Evolutionary conservation across 371 early-diverging fungal species (phyloP), one percentile per base, ranked within the genome.

Genomic region (Mortierella sp.): DNA sequence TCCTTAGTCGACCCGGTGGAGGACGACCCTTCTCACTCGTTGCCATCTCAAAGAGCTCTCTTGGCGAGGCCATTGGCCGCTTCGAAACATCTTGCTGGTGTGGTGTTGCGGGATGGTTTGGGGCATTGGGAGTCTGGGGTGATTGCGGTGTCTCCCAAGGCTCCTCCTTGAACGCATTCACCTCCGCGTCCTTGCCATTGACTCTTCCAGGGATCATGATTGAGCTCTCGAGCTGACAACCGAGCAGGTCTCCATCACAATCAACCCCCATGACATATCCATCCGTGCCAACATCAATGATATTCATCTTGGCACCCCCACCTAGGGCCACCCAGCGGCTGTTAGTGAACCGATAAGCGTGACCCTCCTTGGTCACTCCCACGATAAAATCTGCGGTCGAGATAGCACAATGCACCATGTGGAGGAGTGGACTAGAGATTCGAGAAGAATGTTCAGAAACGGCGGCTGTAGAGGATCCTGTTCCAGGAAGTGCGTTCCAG

Each of bases 261-360:
- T 72, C 73, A 18, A 79, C 64, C 7, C 72, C 79, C 2, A 79
- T 28, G 28, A 79, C 73, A 57, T 72, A 79, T 26, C 79, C 79
- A 57, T 79, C 79, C 0, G 46, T 45, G 4, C 79, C 79, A 4
- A 79, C 73, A 26, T 59, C 73, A 9, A 79, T 52, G 21, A 46
- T 59, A 18, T 51, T 37, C 15, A 72, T 15, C 12, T 62, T 72
- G 2, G 68, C 62, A 1, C 66, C 62, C 12, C 72, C 69, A 1
- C 72, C 70, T 25, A 79, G 50, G 7, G 66, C 21, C 0, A 46
- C 28, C 79, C 79, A 79, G 5, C 46, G 55, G 50, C 48, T 28
- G 18, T 66, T 58, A 4, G 59, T 46, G 25, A 69, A 66, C 4
- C 72, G 65, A 44, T 62, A 72, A 4, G 56, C 65, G 14, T 55